Conservation (phyloP, 176 grass and related monocot species). For the Metroxylon sagu region DNA sequence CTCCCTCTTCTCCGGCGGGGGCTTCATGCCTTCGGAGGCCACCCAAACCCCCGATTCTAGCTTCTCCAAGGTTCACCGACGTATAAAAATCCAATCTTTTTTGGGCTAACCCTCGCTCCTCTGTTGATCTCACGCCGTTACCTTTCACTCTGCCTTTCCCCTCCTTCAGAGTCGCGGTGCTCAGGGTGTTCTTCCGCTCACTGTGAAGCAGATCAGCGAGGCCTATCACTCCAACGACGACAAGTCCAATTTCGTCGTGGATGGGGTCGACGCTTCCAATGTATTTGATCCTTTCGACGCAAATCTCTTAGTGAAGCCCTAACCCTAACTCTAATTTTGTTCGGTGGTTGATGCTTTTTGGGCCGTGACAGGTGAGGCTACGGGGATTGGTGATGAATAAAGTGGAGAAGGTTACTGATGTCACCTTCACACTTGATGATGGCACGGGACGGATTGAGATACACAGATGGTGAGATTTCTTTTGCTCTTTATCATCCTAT, state of each 20-base stretch:
- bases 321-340: too few relatives aligned
- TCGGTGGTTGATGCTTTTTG: not conserved
- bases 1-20: constrained; percentile 63
- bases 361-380: constrained; percentile 60
- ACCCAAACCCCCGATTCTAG: constrained; percentile 40
- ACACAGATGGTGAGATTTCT: constrained; percentile 57
- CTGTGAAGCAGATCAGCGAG: constrained; percentile 80
- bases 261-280: constrained; percentile 60
- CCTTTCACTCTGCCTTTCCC: not conserved
- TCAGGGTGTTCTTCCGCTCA: constrained; percentile 62
- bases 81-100: not conserved
- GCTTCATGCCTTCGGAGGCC: constrained; percentile 88
- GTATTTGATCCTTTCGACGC: constrained; percentile 26
- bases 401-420: constrained; percentile 64
- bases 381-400: constrained; percentile 67
- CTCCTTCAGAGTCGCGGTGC: constrained; percentile 29
- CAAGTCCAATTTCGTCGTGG: constrained; percentile 63
- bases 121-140: not conserved
- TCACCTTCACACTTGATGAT: constrained; percentile 68
- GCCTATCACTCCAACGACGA: constrained; percentile 60
- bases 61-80: constrained; percentile 39
- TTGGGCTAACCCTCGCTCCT: constrained; percentile 1
- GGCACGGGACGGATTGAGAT: constrained; percentile 69
- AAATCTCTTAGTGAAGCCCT: too few relatives aligned
- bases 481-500: constrained; percentile 6